phyloP scores from a whole-genome alignment of 148 eudicot genomes.

The Tetragonia tetragonoides region DNA sequence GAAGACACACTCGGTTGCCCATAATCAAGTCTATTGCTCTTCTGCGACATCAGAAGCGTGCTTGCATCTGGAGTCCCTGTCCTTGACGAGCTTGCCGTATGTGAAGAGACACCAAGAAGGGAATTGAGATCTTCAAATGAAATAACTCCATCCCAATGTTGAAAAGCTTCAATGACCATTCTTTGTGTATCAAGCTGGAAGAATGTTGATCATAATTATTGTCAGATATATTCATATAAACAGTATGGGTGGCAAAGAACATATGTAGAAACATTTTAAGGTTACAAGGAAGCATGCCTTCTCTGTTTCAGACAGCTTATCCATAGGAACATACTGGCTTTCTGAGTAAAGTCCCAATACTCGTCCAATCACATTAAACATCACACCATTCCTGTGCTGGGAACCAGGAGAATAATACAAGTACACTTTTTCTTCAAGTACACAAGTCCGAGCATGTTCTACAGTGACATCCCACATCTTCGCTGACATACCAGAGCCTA shows the following conservation, averaged over 20 bases:
- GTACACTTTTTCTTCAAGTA: slow-evolving; percentile 49
- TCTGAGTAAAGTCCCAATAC: slow-evolving; percentile 60
- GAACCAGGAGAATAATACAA: slow-evolving; percentile 48
- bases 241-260: not conserved
- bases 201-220: not conserved
- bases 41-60: slow-evolving; percentile 36
- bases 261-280: not conserved
- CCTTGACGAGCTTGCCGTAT: slow-evolving; percentile 32
- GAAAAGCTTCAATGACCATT: slow-evolving; percentile 60
- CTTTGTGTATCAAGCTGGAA: slow-evolving; percentile 61
- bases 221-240: slow-evolving; percentile 17
- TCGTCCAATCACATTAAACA: slow-evolving; percentile 77
- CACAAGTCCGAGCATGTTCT: slow-evolving; percentile 73
- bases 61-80: slow-evolving; percentile 37
- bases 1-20: slow-evolving; percentile 32
- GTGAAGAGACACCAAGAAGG: slow-evolving; percentile 39
- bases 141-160: slow-evolving; percentile 61
- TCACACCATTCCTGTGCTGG: slow-evolving; percentile 56
- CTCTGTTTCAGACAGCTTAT: slow-evolving; percentile 66
- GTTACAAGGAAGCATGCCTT: slow-evolving; percentile 46
- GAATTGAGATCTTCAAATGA: slow-evolving; percentile 59
- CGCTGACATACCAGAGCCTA: slow-evolving; percentile 79
- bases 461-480: slow-evolving; percentile 75
- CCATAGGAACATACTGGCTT: slow-evolving; percentile 47
- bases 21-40: slow-evolving; percentile 28